A percentile compares a stretch with the other conserved stretches of the same genome.
Evolutionary conservation across 1,284 basidiomycete genomes (phyloP).

Genomic region (Pterulicium gracile): DNA sequence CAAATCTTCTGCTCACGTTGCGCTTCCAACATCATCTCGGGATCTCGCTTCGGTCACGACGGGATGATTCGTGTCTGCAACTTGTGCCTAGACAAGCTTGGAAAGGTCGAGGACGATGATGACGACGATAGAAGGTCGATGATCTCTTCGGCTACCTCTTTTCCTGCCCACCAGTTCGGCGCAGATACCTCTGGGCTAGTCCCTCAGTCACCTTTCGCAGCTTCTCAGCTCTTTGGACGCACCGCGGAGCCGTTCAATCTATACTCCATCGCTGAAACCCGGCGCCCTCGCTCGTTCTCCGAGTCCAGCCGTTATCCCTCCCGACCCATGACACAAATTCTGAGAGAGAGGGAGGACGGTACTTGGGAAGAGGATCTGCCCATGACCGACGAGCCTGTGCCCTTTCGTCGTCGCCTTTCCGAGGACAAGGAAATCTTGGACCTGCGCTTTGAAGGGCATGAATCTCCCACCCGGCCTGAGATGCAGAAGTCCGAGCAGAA

Average conservation of each 20-base stretch:
- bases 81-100: constrained; percentile 85
- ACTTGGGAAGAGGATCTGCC: constrained; percentile 40
- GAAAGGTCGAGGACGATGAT: constrained; percentile 73
- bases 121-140: constrained; percentile 76
- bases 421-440: constrained; percentile 66
- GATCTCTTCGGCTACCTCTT: constrained; percentile 53
- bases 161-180: constrained; percentile 53
- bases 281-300: constrained; percentile 38
- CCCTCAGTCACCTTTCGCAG: constrained; percentile 80
- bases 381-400: constrained; percentile 42
- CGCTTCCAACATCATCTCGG: constrained; percentile 96
- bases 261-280: constrained; percentile 71
- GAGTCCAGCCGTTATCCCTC: constrained; percentile 43
- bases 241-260: constrained; percentile 67
- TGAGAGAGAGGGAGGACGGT: constrained; percentile 30
- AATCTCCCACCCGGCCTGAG: constrained; percentile 30
- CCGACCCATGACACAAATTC: constrained; percentile 34
- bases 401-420: constrained; percentile 70
- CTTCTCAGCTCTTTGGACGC: constrained; percentile 72
- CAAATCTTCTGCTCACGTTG: constrained; percentile 90
- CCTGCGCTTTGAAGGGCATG: constrained; percentile 29
- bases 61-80: constrained; percentile 93
- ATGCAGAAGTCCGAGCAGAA: constrained; percentile 34
- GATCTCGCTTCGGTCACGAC: constrained; percentile 86
- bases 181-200: constrained; percentile 37